Percentiles rank a stretch among this genome's conserved stretches.
These are phyloP conservation scores for Rutstroemia sp. DNA, from an alignment of 2,329 filamentous ascomycete genomes.

Conservation along the genomic window DNA sequence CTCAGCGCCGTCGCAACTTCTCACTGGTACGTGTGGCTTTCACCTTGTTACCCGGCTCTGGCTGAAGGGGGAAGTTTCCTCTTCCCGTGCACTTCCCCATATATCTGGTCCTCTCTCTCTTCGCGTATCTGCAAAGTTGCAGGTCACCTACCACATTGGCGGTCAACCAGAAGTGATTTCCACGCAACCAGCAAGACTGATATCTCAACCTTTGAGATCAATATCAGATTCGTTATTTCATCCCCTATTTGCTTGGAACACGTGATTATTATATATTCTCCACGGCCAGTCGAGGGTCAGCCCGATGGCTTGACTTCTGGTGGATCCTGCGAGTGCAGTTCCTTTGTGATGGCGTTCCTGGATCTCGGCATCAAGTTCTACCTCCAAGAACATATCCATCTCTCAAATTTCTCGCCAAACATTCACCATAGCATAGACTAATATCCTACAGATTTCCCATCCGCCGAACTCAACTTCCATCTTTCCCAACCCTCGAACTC, in stretches of 20 bases:
- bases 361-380: too few relatives aligned
- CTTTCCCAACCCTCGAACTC: background rate
- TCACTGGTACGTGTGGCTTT: background rate
- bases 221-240: too few relatives aligned
- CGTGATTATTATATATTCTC: too few relatives aligned
- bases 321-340: too few relatives aligned
- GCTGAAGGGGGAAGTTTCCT: background rate
- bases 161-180: background rate
- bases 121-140: background rate
- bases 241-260: too few relatives aligned
- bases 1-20: background rate
- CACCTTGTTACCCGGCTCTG: too few relatives aligned
- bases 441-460: background rate
- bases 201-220: too few relatives aligned
- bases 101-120: background rate
- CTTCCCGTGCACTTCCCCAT: background rate
- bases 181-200: background rate
- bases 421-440: background rate
- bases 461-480: background rate
- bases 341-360: too few relatives aligned
- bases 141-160: background rate
- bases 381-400: background rate
- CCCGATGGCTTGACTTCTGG: too few relatives aligned
- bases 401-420: background rate
- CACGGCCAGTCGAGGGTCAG: too few relatives aligned